Evolutionary conservation across 1,139 yeast species (phyloP), one percentile per base, ranked within the genome.

Genomic region (Scheffersomyces lignicola): DNA sequence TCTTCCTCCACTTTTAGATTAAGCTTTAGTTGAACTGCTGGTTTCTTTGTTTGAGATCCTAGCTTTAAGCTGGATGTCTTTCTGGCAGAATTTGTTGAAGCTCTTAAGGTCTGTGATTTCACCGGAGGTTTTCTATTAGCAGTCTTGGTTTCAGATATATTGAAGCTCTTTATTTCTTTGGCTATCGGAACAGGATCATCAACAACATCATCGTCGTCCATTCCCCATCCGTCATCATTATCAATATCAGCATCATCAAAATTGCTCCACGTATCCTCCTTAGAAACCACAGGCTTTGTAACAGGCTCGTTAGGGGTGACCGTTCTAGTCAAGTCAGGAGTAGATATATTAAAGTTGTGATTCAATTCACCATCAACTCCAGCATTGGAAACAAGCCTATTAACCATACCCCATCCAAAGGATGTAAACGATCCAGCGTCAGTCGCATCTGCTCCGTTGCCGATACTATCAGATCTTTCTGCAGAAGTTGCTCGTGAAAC

Each of bases 331-430:
- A 69, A 49, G 36, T 68, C 76, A 0, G 76, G 73, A 3, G 74
- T 69, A 1, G 74, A 67, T 20, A 56, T 48, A 42, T 68, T 64
- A 42, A 67, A 60, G 9, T 65, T 65, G 12, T 60, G 52, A 40
- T 70, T 63, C 44, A 70, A 48, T 24, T 57, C 56, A 1, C 74
- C 73, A 10, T 54, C 56, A 2, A 58, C 52, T 1, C 51, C 60
- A 3, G 62, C 49, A 4, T 62, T 40, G 2, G 67, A 51, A 2
- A 67, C 64, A 5, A 69, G 49, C 41, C 62, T 67, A 43, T 60
- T 66, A 18, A 69, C 63, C 36, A 65, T 52, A 18, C 55, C 58
- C 74, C 75, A 68, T 3, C 69, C 69, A 44, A 65, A 51, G 2
- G 45, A 40, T n/a, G 45, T 39, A 22, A 35, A 31, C 12, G 39